These are phyloP conservation scores for Bryoglossum gracile DNA, from an alignment of 495 filamentous ascomycete genomes.

Conservation along the genomic window DNA sequence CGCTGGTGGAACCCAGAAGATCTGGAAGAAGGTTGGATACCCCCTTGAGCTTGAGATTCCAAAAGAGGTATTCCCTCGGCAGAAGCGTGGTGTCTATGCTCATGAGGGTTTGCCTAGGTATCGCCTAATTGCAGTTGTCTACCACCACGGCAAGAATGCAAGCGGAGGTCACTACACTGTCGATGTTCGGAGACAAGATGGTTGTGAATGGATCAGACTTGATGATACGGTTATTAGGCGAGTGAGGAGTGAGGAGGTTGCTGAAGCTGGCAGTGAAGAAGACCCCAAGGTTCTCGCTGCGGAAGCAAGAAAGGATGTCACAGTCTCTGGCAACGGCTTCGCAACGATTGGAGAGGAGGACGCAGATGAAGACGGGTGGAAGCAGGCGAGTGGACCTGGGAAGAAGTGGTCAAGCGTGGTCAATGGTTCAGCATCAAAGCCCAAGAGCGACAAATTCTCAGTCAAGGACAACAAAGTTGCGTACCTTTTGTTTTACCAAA, in stretches of 20 bases:
- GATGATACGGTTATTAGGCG: conserved; percentile 90
- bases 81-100: conserved; percentile 56
- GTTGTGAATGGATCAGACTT: conserved; percentile 87
- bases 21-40: conserved; percentile 97
- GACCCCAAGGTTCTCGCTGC: conserved; percentile 62
- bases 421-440: conserved; percentile 57
- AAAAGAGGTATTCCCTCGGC: conserved; percentile 77
- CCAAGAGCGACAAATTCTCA: conserved; percentile 60
- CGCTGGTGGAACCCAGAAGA: conserved; percentile 87
- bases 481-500: conserved; percentile 91
- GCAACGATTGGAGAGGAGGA: conserved; percentile 57
- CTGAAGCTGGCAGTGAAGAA: conserved; percentile 75
- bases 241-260: conserved; percentile 82
- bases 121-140: conserved; percentile 82
- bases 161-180: conserved; percentile 95
- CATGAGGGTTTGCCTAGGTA: conserved; percentile 69
- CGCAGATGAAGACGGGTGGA: conserved; percentile 72
- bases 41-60: conserved; percentile 92
- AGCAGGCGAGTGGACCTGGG: conserved; percentile 59
- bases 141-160: conserved; percentile 95
- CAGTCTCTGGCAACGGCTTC: conserved; percentile 52
- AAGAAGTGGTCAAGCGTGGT: conserved; percentile 61
- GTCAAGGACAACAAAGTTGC: conserved; percentile 92
- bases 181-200: conserved; percentile 89
- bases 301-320: conserved; percentile 51